Base-by-base conservation (phyloP, 371 early-diverging fungal species). In the Ecytonucleospora hepatopenaei region DNA sequence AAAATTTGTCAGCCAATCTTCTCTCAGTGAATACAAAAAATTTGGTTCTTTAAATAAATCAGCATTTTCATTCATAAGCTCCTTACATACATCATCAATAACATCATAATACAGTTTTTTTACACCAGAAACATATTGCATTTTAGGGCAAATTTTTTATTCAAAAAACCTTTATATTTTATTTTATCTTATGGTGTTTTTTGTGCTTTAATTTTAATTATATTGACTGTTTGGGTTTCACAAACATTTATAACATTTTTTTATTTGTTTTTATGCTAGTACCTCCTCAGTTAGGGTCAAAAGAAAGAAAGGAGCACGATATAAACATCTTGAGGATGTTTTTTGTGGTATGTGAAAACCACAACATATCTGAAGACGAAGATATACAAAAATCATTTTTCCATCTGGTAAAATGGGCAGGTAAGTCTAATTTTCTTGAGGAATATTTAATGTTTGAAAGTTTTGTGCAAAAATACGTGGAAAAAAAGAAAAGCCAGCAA, bases 271-370 rank as follows among this genome's bases (percentile, higher is more conserved):
- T 19, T 51, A 51, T 75, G 75, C 26, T 72, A 26, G 62, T 72
- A 40, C 75, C 75, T 28, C 72, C 75, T 5, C 53, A 54, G 19
- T 32, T 69, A 24, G 53, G 63, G 35, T 72, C 69, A 24, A 64
- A 65, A 49, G 75, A 75, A 62, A 57, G 75, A 28, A 59, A 54
- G n/a, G 58, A 62, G 17, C 68, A 40, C 48, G 75, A 75, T 55
- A 30, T 71, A 15, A 59, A 66, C 24, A 47, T 54, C 21, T 55
- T 75, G 16, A 60, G 63, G 30, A 47, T 69, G 31, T 67, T 64
- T 57, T 75, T 69, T 35, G 49, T 67, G 34, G 30, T 68, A 27
- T 75, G 75, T 57, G 69, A 72, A 47, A 61, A 68, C 3, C 33
- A 71, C 19, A 62, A 59, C 19, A 62, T 75, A 47, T 51, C 65